These are phyloP conservation scores for Didymella exigua DNA, from an alignment of 2,329 filamentous ascomycete species.

Conservation along the genomic window DNA sequence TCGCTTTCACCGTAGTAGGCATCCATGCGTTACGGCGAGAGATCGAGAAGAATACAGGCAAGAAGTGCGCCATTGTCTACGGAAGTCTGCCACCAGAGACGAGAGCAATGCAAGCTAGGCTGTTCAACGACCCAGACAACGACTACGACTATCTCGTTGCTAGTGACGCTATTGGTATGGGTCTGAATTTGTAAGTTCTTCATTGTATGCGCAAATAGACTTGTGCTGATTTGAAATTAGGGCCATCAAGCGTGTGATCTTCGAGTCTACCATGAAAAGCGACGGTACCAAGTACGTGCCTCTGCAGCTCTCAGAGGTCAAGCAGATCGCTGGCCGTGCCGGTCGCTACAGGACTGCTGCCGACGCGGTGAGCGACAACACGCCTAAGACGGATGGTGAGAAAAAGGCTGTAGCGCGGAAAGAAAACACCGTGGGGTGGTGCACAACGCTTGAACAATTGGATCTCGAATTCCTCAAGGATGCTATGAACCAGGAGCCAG, in stretches of 20 bases:
- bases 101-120: slow-evolving; percentile 82
- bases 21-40: slow-evolving; percentile 80
- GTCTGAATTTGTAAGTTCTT: slow-evolving; percentile 76
- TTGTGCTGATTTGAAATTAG: slow-evolving; percentile 42
- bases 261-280: slow-evolving; percentile 77
- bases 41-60: slow-evolving; percentile 77
- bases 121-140: slow-evolving; percentile 95
- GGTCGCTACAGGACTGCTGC: slow-evolving; percentile 80
- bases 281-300: slow-evolving; percentile 63
- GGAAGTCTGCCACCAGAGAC: slow-evolving; percentile 91
- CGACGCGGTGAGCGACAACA: slow-evolving; percentile 53
- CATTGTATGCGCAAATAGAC: neutral
- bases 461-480: slow-evolving; percentile 69
- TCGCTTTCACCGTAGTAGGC: slow-evolving; percentile 80
- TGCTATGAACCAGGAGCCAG: slow-evolving; percentile 68
- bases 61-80: slow-evolving; percentile 89
- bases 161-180: slow-evolving; percentile 97
- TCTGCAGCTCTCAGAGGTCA: slow-evolving; percentile 77
- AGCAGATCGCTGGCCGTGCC: slow-evolving; percentile 92
- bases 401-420: slow-evolving; percentile 8
- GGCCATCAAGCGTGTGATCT: slow-evolving; percentile 85
- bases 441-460: slow-evolving; percentile 75
- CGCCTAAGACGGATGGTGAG: slow-evolving; percentile 4
- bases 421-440: slow-evolving; percentile 64
- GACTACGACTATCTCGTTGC: slow-evolving; percentile 95